Evolutionary conservation across 495 filamentous ascomycete species (phyloP), one percentile per base, ranked within the genome.

Genomic region (Trichoderma erinaceum): DNA sequence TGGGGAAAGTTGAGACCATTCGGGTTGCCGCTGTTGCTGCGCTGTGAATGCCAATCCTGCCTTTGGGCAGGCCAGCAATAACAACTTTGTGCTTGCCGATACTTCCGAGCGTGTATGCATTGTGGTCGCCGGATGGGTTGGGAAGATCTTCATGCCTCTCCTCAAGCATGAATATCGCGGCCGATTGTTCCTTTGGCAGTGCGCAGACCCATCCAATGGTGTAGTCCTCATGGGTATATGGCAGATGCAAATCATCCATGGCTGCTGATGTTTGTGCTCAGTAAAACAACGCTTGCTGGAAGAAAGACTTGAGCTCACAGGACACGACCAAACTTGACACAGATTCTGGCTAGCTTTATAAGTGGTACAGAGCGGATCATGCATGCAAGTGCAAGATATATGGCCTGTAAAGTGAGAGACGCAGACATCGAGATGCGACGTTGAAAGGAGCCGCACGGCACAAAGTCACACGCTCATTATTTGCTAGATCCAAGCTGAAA

Each of bases 201-300:
- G 82, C 78, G 69, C 78, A 84, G 43, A 86, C 79, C 80, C 80
- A 84, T 38, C 79, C 84, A 11, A 87, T 76, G 4, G 75, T 80
- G 68, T 83, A 87, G 11, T 82, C 58, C 5, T 63, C 25, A 27
- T 63, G 58, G 58, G 44, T 48, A n/a, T 48, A 48, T 48, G 44
- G 44, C n/a, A 48, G 44, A 48, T 15, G 44, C n/a, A 48, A n/a
- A 11, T n/a, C 44, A 3, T 48, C 44, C 44, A 48, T 48, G 7
- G 44, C 12, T 6, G 44, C 44, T n/a, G 44, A 48, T 15, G 44
- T n/a, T 6, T n/a, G 44, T 13, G 44, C 44, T 48, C 44, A 48
- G 12, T n/a, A 13, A 18, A 48, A 48, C 15, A n/a, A 11, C 44
- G 4, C 44, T 48, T 48, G 44, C 18, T 48, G n/a, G 44, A 48